phyloP scores from a whole-genome alignment of 345 rosid genomes.

The Pugionium cornutum region DNA sequence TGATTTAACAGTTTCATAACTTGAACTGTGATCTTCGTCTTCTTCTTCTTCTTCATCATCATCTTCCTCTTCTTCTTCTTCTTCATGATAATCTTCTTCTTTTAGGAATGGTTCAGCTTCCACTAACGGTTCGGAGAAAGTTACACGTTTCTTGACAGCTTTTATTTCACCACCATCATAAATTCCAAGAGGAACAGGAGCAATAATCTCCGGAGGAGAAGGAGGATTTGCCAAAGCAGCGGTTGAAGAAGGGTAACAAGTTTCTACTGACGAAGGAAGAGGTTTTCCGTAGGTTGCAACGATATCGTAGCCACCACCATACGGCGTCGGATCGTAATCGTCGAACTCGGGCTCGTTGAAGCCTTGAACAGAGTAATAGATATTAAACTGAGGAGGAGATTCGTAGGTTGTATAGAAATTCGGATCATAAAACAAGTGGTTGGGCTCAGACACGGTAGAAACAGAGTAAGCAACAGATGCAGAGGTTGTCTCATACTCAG shows the following conservation, averaged over 20 bases:
- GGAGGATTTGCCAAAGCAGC: constrained; percentile 23
- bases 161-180: constrained; percentile 39
- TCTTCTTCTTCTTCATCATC: not conserved
- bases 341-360: constrained; percentile 57
- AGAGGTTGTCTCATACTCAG: constrained; percentile 29
- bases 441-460: constrained; percentile 45
- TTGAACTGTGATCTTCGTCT: constrained; percentile 21
- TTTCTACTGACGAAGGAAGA: constrained; percentile 56
- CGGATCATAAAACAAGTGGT: constrained; percentile 39
- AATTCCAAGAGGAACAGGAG: constrained; percentile 39
- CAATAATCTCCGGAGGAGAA: constrained; percentile 40
- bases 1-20: constrained; percentile 11
- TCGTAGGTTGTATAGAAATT: constrained; percentile 29
- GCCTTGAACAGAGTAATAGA: constrained; percentile 49
- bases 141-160: constrained; percentile 30
- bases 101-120: constrained; percentile 32
- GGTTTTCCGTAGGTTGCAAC: constrained; percentile 65
- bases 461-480: constrained; percentile 51
- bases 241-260: constrained; percentile 59
- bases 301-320: constrained; percentile 66
- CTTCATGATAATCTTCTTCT: constrained; percentile 22
- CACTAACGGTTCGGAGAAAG: constrained; percentile 33
- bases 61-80: not conserved
- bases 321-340: constrained; percentile 80
- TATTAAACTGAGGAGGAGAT: constrained; percentile 42